These are phyloP conservation scores for Ogataea allantospora DNA, from an alignment of 805 yeast species.

Conservation along the genomic window DNA sequence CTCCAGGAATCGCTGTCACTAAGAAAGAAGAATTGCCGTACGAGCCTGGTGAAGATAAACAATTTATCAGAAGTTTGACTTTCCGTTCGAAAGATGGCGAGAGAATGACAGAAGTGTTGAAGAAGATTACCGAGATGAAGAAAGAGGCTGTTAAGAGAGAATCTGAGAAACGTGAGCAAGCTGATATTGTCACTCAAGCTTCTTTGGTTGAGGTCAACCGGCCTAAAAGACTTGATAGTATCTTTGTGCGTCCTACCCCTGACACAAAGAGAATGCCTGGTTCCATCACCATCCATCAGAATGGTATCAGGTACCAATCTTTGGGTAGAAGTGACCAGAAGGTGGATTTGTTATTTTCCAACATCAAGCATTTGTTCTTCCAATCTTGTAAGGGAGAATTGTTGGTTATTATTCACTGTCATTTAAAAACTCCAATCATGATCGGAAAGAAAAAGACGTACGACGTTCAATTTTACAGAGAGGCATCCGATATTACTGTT, in stretches of 20 bases:
- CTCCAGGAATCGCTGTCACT: conserved; percentile 72
- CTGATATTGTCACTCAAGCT: conserved; percentile 93
- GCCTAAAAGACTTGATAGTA: conserved; percentile 81
- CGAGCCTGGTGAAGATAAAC: conserved; percentile 83
- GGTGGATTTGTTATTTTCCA: conserved; percentile 84
- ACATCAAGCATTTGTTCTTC: conserved; percentile 89
- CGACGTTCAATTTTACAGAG: conserved; percentile 95
- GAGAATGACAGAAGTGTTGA: conserved; percentile 85
- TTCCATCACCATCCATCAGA: conserved; percentile 84
- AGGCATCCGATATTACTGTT: conserved; percentile 92
- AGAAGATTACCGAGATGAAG: conserved; percentile 87
- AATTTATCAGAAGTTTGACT: conserved; percentile 83
- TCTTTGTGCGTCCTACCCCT: conserved; percentile 91
- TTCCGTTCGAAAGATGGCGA: conserved; percentile 88
- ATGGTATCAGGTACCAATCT: conserved; percentile 92
- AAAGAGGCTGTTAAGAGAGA: conserved; percentile 89
- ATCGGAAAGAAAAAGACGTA: conserved; percentile 94
- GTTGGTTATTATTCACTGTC: conserved; percentile 88
- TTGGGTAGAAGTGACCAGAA: conserved; percentile 80
- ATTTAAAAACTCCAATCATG: conserved; percentile 87
- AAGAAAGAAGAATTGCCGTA: conserved; percentile 83
- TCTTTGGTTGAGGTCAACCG: conserved; percentile 80
- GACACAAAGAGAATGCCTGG: conserved; percentile 97
- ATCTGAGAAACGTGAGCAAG: conserved; percentile 84
- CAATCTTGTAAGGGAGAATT: conserved; percentile 96